These are phyloP conservation scores for Ricinus communis DNA, from an alignment of 345 rosid species.

Conservation along the genomic window DNA sequence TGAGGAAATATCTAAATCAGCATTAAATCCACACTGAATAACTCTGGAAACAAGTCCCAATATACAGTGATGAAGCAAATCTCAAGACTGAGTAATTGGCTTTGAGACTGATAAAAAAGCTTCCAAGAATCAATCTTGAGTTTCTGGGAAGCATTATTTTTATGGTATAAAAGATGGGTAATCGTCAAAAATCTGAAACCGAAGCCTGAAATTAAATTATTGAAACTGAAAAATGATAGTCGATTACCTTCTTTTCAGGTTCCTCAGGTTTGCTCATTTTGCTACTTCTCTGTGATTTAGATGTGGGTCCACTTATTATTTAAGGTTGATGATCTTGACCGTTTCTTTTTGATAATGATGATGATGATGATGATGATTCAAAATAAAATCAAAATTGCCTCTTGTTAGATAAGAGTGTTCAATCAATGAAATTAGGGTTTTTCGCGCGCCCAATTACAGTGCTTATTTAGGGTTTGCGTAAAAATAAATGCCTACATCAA, in stretches of 20 bases:
- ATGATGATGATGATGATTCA: too few relatives aligned
- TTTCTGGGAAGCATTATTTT: conserved; percentile 5
- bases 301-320: conserved; percentile 33
- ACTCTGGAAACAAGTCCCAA: too few relatives aligned
- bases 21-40: not conserved
- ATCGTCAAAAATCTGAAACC: conserved; percentile 17
- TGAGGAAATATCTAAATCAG: not conserved
- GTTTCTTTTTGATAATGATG: conserved; percentile 48
- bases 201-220: not conserved
- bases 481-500: not conserved
- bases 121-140: conserved; percentile 5
- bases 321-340: conserved; percentile 47
- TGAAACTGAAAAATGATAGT: not conserved
- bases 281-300: conserved; percentile 34
- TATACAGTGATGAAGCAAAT: too few relatives aligned
- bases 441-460: not conserved
- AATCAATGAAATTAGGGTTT: conserved; percentile 18
- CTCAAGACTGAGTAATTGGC: conserved; percentile 5
- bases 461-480: not conserved
- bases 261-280: conserved; percentile 64
- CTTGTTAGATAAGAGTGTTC: not conserved
- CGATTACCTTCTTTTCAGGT: conserved; percentile 44
- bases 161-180: conserved; percentile 8
- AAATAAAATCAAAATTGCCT: conserved; percentile 22
- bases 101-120: not conserved